Evolutionary conservation across 2,329 filamentous ascomycete genomes (phyloP), one percentile per base, ranked within the genome.

Genomic region (Lasiodiplodia gonubiensis): DNA sequence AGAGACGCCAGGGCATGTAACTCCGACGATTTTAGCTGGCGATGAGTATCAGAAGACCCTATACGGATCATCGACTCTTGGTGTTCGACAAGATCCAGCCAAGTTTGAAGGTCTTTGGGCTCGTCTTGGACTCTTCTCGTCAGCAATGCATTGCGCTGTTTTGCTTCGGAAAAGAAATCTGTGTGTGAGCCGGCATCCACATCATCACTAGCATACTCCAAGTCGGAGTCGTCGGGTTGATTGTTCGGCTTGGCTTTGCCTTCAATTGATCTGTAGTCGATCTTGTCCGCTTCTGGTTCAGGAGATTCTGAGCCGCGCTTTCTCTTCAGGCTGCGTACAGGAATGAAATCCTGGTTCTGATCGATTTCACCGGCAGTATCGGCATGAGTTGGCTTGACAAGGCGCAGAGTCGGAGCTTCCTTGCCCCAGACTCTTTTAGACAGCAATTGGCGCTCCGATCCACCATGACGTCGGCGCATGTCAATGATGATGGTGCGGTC

Each of bases 21-120:
- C 73, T 95, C 91, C 3, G 89, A 86, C 33, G 82, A 80, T 0
- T 87, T 89, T 27, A 80, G 35, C 75, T 83, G 73, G 80, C 81
- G 69, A 74, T 75, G 52, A 78, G 52, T 39, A 23, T 57, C 35
- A 1, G 69, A 79, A 25, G 83, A 79, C 30, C 83, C 82, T 27
- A 83, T 80, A 63, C 81, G 81, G 51, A 94, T 80, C 66, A 96
- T 82, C 2, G 79, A 77, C 69, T 93, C 88, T 79, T 98, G 94
- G 69, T 97, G 89, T 8, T 88, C 81, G 54, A 94, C 90, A n/a
- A 97, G 83, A 46, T 87, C 84, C 18, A 96, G 78, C 94, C 94
- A 98, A 21, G 88, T 84, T 51, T 88, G 81, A 23, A 92, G 82
- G 73, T 96, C 86, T 6, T 84, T 77, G 0, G 93, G 92, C 25